Evolutionary conservation across 805 yeast species (phyloP).

Genomic region (Wickerhamiella kazuoi): DNA sequence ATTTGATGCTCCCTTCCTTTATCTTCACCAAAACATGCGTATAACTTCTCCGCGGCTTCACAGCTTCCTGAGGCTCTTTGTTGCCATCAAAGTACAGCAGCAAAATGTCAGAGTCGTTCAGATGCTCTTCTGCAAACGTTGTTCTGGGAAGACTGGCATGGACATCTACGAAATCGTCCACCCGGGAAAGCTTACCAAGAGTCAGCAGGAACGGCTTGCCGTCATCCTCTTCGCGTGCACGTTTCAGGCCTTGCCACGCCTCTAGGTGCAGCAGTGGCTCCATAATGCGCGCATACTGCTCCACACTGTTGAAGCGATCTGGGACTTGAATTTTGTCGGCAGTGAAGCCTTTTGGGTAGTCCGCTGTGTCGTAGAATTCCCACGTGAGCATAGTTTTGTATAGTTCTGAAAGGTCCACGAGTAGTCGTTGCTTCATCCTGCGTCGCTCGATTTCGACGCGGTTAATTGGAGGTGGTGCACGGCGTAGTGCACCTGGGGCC

Average conservation of each 20-base stretch:
- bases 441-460: conserved; percentile 45
- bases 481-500: conserved; percentile 2
- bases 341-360: conserved; percentile 30
- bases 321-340: conserved; percentile 31
- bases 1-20: conserved; percentile 39
- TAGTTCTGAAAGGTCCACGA: conserved; percentile 60
- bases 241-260: conserved; percentile 80
- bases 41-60: not conserved
- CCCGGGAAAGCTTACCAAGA: conserved; percentile 65
- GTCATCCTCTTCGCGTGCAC: conserved; percentile 42
- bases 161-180: conserved; percentile 77
- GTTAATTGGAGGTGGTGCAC: conserved; percentile 19
- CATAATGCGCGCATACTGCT: conserved; percentile 51
- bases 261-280: conserved; percentile 74
- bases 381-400: conserved; percentile 55
- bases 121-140: conserved; percentile 31
- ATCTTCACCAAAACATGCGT: conserved; percentile 65
- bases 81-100: conserved; percentile 38
- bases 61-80: conserved; percentile 7
- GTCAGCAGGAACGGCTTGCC: conserved; percentile 45
- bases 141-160: conserved; percentile 49
- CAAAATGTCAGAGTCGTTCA: conserved; percentile 62
- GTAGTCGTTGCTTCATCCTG: conserved; percentile 59
- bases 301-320: conserved; percentile 36
- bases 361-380: conserved; percentile 45